Conservation (phyloP, 2,329 filamentous ascomycete genomes). For the Drechslerella coelobrocha region DNA sequence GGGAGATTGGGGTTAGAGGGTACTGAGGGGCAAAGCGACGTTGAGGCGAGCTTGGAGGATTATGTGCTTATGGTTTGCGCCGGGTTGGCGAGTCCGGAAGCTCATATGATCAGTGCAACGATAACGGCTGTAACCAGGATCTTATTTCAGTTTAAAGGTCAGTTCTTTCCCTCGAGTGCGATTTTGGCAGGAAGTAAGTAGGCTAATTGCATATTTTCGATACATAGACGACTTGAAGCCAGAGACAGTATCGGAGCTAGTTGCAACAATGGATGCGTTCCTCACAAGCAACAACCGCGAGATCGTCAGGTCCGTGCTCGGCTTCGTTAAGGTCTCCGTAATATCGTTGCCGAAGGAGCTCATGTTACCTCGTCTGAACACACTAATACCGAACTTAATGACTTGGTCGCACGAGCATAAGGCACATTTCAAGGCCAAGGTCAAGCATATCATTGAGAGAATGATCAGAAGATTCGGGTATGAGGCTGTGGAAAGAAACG, state of each 20-base stretch:
- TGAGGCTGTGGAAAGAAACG: constrained; percentile 77
- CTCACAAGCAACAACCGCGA: constrained; percentile 95
- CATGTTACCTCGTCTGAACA: constrained; percentile 76
- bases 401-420: constrained; percentile 98
- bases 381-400: constrained; percentile 86
- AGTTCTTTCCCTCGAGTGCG: background rate
- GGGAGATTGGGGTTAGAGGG: constrained; percentile 81
- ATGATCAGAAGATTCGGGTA: constrained; percentile 91
- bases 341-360: constrained; percentile 81
- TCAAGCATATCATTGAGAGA: constrained; percentile 96
- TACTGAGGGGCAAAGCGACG: constrained; percentile 78
- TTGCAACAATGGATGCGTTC: constrained; percentile 95
- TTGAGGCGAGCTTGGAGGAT: constrained; percentile 84
- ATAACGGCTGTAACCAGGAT: constrained; percentile 94
- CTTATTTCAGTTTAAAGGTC: constrained; percentile 78
- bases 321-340: constrained; percentile 95
- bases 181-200: background rate
- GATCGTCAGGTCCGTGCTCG: constrained; percentile 91
- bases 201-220: constrained; percentile 2
- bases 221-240: constrained; percentile 67
- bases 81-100: constrained; percentile 87
- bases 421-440: constrained; percentile 93
- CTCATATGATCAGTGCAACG: constrained; percentile 97
- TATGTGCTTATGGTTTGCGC: constrained; percentile 99
- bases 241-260: constrained; percentile 78